Evolutionary conservation across 345 rosid species (phyloP).

Genomic region (Physaria fendleri): DNA sequence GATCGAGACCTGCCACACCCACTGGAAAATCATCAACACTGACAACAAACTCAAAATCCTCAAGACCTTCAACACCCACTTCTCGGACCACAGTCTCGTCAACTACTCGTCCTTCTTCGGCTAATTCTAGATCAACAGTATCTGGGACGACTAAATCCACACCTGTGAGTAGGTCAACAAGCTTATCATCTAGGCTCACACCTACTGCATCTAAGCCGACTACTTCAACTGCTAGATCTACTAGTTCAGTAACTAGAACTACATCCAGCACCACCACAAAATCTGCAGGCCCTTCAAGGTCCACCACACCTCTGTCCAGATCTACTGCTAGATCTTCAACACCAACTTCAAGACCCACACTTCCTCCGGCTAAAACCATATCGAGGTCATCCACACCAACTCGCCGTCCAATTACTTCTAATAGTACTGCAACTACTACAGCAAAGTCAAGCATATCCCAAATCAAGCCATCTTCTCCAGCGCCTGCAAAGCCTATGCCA

Average conservation of each 20-base stretch:
- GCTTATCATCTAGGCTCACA: slow-evolving; percentile 40
- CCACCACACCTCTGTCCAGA: slow-evolving; percentile 80
- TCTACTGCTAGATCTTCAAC: slow-evolving; percentile 75
- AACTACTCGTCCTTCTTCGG: slow-evolving; percentile 33
- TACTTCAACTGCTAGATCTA: slow-evolving; percentile 36
- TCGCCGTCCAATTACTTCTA: slow-evolving; percentile 60
- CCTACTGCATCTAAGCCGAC: slow-evolving; percentile 37
- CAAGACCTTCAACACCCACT: slow-evolving; percentile 85
- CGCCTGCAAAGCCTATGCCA: slow-evolving; percentile 36
- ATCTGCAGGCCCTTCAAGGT: slow-evolving; percentile 60
- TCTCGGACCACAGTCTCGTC: slow-evolving; percentile 64
- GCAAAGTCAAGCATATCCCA: slow-evolving; percentile 38
- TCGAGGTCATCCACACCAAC: slow-evolving; percentile 89
- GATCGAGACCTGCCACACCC: slow-evolving; percentile 90
- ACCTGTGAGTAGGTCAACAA: slow-evolving; percentile 37
- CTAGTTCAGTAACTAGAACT: slow-evolving; percentile 37
- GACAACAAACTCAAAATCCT: slow-evolving; percentile 47
- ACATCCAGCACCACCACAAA: slow-evolving; percentile 33
- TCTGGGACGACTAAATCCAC: slow-evolving; percentile 35
- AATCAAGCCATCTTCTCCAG: slow-evolving; percentile 46
- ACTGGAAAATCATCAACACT: slow-evolving; percentile 59
- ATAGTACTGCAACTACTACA: slow-evolving; percentile 34
- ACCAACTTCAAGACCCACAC: slow-evolving; percentile 69
- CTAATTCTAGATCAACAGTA: slow-evolving; percentile 29
- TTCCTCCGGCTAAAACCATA: slow-evolving; percentile 58